Base-by-base conservation (phyloP, 2,329 filamentous ascomycete genomes). In the Stenocarpella maydis region DNA sequence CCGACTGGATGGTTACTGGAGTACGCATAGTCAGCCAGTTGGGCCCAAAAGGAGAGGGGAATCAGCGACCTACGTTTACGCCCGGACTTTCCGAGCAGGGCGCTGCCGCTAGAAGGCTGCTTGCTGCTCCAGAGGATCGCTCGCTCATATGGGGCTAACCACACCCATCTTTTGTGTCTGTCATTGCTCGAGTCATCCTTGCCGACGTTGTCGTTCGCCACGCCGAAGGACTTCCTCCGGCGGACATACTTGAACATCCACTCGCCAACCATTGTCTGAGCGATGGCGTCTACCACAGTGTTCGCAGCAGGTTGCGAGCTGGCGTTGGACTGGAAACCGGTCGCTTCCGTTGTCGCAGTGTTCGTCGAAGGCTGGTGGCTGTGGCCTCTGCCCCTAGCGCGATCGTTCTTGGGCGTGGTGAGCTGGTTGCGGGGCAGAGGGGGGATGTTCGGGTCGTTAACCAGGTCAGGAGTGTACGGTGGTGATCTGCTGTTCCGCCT, bases 91-190 rank as follows among this genome's bases (percentile, higher is more conserved):
- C 96, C 96, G 85, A 98, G 87, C 79, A 99, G 82, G 39, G 95
- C 95, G 75, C 89, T 92, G 39, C 95, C 94, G 74, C 91, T 94
- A 12, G 91, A 93, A 19, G 96, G 96, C 81, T 99, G 96, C 84
- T 97, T 98, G 85, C 92, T 97, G 80, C 95, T 98, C 96, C 96
- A 99, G 80, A 99, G 93, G 71, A 99, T 95, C 15, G 95, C 92
- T 72, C 95, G 88, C 81, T 99, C 96, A 77, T 99, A 98, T 3
- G 96, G 96, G 21, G 95, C 96, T 72, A 99, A 87, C 96, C 96
- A 99, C 2, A 99, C 96, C 96, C 96, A 99, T 79, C 96, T 88
- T 82, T 95, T 98, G 79, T 99, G 96, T 37, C 96, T 92, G 73
- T 92, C 90, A 72, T 89, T 90, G 80, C 92, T 90, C 72, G 85